A percentile compares a stretch with the other conserved stretches of the same genome.
Evolutionary conservation across 2,329 filamentous ascomycete species (phyloP).

Genomic region (Coniochaeta sp.): DNA sequence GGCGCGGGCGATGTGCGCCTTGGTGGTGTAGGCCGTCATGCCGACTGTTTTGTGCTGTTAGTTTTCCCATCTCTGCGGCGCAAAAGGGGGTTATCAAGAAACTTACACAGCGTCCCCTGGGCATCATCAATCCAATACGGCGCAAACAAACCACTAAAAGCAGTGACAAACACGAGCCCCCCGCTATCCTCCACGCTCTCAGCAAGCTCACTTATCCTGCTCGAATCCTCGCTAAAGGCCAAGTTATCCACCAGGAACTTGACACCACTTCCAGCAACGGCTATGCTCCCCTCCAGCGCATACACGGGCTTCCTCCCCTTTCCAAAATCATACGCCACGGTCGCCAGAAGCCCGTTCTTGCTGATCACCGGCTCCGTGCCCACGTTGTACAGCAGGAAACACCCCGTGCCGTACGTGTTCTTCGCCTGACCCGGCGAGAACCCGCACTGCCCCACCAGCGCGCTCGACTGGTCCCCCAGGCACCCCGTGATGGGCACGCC

Average conservation of each 20-base stretch:
- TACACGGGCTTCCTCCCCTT: constrained; percentile 57
- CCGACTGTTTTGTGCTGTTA: constrained; percentile 44
- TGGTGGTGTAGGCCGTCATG: constrained; percentile 77
- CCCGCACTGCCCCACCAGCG: constrained; percentile 77
- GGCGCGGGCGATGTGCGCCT: constrained; percentile 80
- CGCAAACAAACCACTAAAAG: constrained; percentile 84
- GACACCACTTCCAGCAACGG: constrained; percentile 73
- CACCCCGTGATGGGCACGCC: constrained; percentile 75
- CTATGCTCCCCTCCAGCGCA: constrained; percentile 77
- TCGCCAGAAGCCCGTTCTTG: constrained; percentile 74
- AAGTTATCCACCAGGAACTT: constrained; percentile 66
- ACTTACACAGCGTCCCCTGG: constrained; percentile 73
- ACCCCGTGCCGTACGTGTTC: constrained; percentile 87
- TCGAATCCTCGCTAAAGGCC: constrained; percentile 46
- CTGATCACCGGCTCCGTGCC: constrained; percentile 81
- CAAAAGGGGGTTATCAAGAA: neutral
- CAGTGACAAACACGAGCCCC: constrained; percentile 80
- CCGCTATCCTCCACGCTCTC: constrained; percentile 62
- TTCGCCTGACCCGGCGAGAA: constrained; percentile 79
- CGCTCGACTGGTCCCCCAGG: constrained; percentile 79
- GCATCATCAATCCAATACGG: constrained; percentile 95
- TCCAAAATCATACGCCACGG: constrained; percentile 78
- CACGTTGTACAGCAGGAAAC: constrained; percentile 85
- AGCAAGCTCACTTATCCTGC: constrained; percentile 43
- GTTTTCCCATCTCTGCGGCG: neutral